Base-by-base conservation (phyloP, 176 grass and related monocot species). In the Pontederia crassipes region DNA sequence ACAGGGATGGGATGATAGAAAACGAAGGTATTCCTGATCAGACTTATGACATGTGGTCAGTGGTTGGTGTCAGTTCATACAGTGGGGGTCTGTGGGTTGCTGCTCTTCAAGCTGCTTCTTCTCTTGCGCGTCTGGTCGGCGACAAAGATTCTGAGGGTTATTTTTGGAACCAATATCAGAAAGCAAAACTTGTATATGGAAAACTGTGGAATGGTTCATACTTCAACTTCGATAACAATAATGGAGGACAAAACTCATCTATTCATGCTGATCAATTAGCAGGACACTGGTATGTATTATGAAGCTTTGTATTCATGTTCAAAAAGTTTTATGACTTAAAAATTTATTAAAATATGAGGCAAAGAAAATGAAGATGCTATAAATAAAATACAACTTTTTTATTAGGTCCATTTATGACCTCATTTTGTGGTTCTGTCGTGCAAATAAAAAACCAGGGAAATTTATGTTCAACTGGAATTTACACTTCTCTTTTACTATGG, bases 1-100 rank as follows among this genome's bases (percentile, higher is more conserved):
- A 97, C 78, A 91, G 85, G 70, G 87, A 97, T 80, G 93, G 87
- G 14, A 97, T 97, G 87, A 91, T 97, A 66, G 93, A 97, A 85
- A 97, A 97, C 64, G 93, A 91, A 69, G 77, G 86, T 49, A 83
- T 97, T 27, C 79, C 84, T 13, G 87, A 91, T 78, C 93, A 91
- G 17, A 97, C 93, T 49, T 97, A 97, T 68, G 93, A 97, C 69
- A 87, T 91, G 71, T 97, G 93, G 81, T 85, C 84, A 1, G 86
- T 88, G 71, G 53, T 81, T 67, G 87, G 93, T 77, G 65, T 91
- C 62, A 97, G 93, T 50, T 84, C 93, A 29, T 97, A 97, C 62
- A 87, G 75, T 67, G 92, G 92, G 67, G 87, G 92, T 11, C 81
- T 97, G 57, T 97, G 92, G 92, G 87, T 97, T 18, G 87, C 87